Conservation (phyloP, 2,329 filamentous ascomycete genomes). For the Helotiales sp. region DNA sequence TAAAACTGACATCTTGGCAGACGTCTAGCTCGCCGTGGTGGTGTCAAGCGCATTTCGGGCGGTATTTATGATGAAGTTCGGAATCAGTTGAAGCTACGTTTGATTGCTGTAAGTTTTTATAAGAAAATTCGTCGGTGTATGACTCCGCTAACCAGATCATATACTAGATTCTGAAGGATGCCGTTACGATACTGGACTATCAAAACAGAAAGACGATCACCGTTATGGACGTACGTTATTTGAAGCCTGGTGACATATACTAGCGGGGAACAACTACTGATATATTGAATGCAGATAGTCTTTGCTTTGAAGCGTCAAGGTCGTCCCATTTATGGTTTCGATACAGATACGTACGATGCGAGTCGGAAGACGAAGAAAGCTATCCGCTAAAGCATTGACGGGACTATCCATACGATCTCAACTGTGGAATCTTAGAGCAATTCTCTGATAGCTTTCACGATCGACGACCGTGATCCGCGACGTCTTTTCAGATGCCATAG, state of each 20-base stretch:
- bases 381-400: background rate
- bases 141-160: background rate
- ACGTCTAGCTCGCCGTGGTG: constrained; percentile 75
- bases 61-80: constrained; percentile 68
- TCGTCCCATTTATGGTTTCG: constrained; percentile 63
- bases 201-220: constrained; percentile 65
- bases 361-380: background rate
- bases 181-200: constrained; percentile 58
- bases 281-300: constrained; percentile 54
- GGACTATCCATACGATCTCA: no score
- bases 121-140: background rate
- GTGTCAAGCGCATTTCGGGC: constrained; percentile 74
- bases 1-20: constrained; percentile 42
- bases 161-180: constrained; percentile 56
- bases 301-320: constrained; percentile 55
- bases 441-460: background rate
- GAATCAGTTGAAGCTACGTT: constrained; percentile 52
- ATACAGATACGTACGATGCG: constrained; percentile 44
- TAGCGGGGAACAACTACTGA: background rate
- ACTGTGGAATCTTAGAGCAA: no score
- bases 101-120: constrained; percentile 53
- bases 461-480: no score
- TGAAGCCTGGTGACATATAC: background rate
- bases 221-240: constrained; percentile 59
- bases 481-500: background rate